phyloP scores from a whole-genome alignment of 257 asterid species.

The Solanum bulbocastanum region DNA sequence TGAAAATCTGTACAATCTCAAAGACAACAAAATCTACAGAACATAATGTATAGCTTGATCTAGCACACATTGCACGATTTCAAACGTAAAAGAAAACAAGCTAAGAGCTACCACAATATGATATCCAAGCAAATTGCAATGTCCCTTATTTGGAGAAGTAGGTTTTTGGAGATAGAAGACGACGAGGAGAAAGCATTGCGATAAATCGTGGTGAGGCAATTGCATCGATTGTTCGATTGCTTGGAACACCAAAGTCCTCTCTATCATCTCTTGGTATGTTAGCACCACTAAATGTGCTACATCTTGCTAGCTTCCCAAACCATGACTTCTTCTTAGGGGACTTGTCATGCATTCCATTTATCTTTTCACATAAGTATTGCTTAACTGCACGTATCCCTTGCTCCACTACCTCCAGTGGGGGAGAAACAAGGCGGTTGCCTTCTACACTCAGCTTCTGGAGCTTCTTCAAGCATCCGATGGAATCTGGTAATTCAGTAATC shows the following conservation, averaged over 20 bases:
- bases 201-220: slow-evolving; percentile 50
- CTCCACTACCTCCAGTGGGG: slow-evolving; percentile 54
- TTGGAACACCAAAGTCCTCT: slow-evolving; percentile 14
- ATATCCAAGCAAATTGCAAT: not conserved
- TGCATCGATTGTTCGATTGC: slow-evolving; percentile 25
- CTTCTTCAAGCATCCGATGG: slow-evolving; percentile 69
- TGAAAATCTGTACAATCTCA: not conserved
- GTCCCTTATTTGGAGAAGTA: slow-evolving; percentile 35
- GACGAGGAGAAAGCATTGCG: slow-evolving; percentile 62
- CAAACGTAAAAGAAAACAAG: not conserved
- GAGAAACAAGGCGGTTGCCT: slow-evolving; percentile 74
- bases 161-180: slow-evolving; percentile 52
- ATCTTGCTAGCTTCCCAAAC: slow-evolving; percentile 67
- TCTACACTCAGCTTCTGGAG: slow-evolving; percentile 65
- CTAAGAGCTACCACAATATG: not conserved
- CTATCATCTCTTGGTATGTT: slow-evolving; percentile 20
- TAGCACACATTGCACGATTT: not conserved
- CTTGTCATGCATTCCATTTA: slow-evolving; percentile 28
- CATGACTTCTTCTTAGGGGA: slow-evolving; percentile 51
- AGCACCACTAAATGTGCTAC: slow-evolving; percentile 56
- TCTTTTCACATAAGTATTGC: slow-evolving; percentile 53
- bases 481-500: slow-evolving; percentile 47
- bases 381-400: slow-evolving; percentile 48
- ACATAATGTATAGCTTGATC: not conserved
- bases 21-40: not conserved